Base-by-base conservation (phyloP, 305 asterid species). In the Plantago rigida region DNA sequence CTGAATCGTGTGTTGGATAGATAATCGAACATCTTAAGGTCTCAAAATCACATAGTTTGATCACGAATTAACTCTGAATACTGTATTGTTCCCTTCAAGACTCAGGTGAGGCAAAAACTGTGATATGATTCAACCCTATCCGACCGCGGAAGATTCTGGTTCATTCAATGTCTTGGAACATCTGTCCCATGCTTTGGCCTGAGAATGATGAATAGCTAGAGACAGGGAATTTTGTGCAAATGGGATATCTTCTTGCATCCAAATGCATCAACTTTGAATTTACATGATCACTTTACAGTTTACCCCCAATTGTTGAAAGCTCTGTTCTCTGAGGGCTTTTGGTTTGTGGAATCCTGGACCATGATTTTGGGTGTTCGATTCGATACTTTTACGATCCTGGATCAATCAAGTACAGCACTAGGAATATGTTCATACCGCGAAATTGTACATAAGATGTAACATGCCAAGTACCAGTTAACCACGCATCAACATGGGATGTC, bases 301-400 rank as follows among this genome's bases (percentile, higher is more conserved):
- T 22, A 22, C 26, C 26, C 24, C 24, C 34, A 3, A 51, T 3
- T 51, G 57, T 14, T 31, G 39, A 31, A 31, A 31, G 39, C 39
- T 31, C 39, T 31, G 39, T 31, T 31, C 39, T 31, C 7, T 31
- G 5, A 31, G 39, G 39, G 39, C 39, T 31, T 3, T 31, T 3
- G 39, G 5, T 31, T 31, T 31, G 39, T 31, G 39, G 39, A 31
- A 31, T 26, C 57, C 14, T 52, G 57, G 57, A 52, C 57, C 57
- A 52, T 36, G 41, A 52, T 51, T 31, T 51, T 15, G 57, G 0
- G 57, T 5, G 13, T 51, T 51, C 3, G 22, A 52, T 13, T 52
- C 57, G 39, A 52, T 52, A 52, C 57, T 52, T 52, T 36, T 36
- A 12, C 29, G 26, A 26, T 52, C 57, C 26, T 52, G 57, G 57